Percentiles rank a stretch among this genome's conserved stretches.
These are phyloP conservation scores for Yamadazyma scolyti DNA, from an alignment of 805 yeast species.

Conservation along the genomic window DNA sequence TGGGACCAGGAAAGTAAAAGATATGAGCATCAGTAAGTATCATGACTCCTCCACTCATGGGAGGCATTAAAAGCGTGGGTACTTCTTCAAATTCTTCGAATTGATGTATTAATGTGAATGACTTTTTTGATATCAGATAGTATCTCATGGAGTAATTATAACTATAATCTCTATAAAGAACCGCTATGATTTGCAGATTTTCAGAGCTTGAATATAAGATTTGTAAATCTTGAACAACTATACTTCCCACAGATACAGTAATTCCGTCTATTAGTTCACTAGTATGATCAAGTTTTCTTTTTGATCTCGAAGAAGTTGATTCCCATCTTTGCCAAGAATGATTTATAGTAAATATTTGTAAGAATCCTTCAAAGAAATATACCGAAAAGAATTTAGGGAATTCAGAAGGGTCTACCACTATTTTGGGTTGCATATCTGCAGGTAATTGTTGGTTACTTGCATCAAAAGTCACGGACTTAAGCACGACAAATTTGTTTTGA, in stretches of 20 bases:
- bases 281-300: conserved; percentile 5
- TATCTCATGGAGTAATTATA: conserved; percentile 28
- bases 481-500: conserved; percentile 5
- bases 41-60: conserved; percentile 21
- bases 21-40: conserved; percentile 22
- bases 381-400: conserved; percentile 15
- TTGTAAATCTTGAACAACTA: conserved; percentile 10
- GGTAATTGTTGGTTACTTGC: conserved; percentile 20
- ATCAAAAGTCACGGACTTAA: conserved; percentile 11
- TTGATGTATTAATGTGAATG: conserved; percentile 15
- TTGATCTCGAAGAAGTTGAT: conserved; percentile 3
- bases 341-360: conserved; percentile 13
- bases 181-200: conserved; percentile 20
- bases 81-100: conserved; percentile 26
- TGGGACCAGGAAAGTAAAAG: conserved; percentile 25
- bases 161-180: conserved; percentile 31
- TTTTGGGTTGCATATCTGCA: conserved; percentile 17
- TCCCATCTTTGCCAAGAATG: conserved; percentile 8
- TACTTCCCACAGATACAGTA: conserved; percentile 10
- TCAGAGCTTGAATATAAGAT: conserved; percentile 5
- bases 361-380: conserved; percentile 17
- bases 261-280: conserved; percentile 8
- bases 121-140: conserved; percentile 12
- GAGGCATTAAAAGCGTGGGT: conserved; percentile 24
- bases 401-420: conserved; percentile 11